Evolutionary conservation across 163 green algal species (phyloP).

Genomic region (Chlorella variabilis): DNA sequence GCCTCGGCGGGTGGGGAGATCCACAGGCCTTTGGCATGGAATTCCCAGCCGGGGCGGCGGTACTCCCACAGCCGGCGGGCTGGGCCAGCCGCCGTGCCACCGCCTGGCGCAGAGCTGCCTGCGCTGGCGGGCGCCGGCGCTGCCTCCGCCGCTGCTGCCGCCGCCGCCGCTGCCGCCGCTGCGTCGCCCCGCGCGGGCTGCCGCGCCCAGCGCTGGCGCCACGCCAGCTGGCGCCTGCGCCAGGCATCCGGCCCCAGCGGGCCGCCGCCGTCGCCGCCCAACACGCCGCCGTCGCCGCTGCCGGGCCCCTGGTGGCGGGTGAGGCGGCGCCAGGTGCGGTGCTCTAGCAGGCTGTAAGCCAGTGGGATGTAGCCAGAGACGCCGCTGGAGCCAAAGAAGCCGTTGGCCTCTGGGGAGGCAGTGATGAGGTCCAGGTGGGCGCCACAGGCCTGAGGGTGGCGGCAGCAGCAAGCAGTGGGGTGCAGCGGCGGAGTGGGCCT

Average conservation of each 20-base stretch:
- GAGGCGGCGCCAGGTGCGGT: slow-evolving; percentile 44
- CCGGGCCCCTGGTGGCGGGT: background rate
- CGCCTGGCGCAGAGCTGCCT: background rate
- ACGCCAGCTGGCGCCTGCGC: slow-evolving; percentile 15
- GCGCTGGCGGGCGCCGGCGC: too few relatives aligned
- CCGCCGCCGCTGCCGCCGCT: background rate
- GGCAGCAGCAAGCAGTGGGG: too few relatives aligned
- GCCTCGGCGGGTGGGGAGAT: slow-evolving; percentile 1
- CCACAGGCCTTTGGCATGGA: slow-evolving; percentile 60
- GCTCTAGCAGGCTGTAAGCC: slow-evolving; percentile 52
- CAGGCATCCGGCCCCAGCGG: background rate
- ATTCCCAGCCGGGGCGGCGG: slow-evolving; percentile 40
- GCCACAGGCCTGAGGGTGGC: background rate
- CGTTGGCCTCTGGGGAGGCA: slow-evolving; percentile 41
- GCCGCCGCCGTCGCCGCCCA: background rate
- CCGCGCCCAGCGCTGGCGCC: background rate
- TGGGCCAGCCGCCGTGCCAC: too few relatives aligned
- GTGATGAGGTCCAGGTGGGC: slow-evolving; percentile 43
- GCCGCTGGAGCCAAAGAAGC: slow-evolving; percentile 47
- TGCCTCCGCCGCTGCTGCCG: background rate
- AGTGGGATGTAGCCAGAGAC: slow-evolving; percentile 47
- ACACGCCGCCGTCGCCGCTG: background rate
- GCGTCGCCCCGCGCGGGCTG: background rate
- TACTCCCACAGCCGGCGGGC: slow-evolving; percentile 45
- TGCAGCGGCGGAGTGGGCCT: too few relatives aligned